Base-by-base conservation (phyloP, 495 filamentous ascomycete genomes). In the Poronia punctata region DNA sequence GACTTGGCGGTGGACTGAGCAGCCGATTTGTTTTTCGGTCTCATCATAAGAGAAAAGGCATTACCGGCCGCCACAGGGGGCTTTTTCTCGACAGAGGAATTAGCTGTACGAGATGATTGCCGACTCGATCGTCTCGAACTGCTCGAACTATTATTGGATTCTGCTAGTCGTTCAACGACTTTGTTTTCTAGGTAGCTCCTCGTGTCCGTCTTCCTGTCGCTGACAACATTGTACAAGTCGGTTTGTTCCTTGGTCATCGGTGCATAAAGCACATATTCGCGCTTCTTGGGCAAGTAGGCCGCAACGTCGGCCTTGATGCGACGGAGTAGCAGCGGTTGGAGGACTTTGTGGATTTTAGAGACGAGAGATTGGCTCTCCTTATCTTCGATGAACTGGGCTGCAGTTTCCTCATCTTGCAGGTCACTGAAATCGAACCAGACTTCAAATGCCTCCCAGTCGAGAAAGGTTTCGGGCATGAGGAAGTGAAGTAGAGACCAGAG, bases 401-500 rank as follows among this genome's bases (percentile, higher is more conserved):
- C 80, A 3, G 80, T 79, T 33, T 79, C 67, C 38, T 75, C 71
- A 38, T 94, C 86, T 43, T 89, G 75, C 4, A 96, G 68, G 5
- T 84, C 88, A 1, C 83, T 87, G 48, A 98, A 98, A 54, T 98
- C 89, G 48, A 98, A 98, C 87, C 88, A 95, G 23, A 75, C 77
- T 60, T 96, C 86, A 45, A 98, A 98, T 8, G 83, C 80, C 46
- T 86, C 80, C 54, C 90, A 78, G 55, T 93, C 83, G 42, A 86
- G 79, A 54, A 98, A 98, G 26, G 95, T 86, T 26, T 85, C 82
- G 2, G 92, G 92, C 29, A 98, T 74, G 2, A 98, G 69, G 49
- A 97, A 98, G 58, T 97, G 87, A 2, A 98, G 70, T 11, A 98
- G 67, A 0, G 92, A 96, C 92, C 92, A 98, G 2, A 98, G 64